phyloP scores from a whole-genome alignment of 352 stramenopile species.

The Blastocystis sp. region DNA sequence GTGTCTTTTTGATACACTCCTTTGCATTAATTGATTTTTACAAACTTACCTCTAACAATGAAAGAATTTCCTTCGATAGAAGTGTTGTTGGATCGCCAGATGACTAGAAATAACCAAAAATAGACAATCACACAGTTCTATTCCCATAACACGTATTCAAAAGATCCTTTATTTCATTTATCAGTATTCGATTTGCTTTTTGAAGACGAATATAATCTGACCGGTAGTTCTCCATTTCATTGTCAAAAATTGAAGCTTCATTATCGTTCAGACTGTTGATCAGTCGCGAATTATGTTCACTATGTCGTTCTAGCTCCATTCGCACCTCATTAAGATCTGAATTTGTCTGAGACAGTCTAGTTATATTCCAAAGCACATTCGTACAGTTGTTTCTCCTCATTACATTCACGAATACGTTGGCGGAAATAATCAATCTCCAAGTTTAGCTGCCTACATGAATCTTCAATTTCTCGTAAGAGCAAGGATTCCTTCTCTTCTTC shows the following conservation, averaged over 20 bases:
- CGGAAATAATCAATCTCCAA: background rate
- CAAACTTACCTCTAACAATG: background rate
- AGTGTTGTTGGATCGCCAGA: background rate
- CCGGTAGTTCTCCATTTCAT: background rate
- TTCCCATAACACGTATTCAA: conserved; percentile 26
- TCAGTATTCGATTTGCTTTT: conserved; percentile 35
- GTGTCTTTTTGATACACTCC: conserved; percentile 4
- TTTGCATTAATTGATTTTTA: background rate
- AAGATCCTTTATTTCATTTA: conserved; percentile 26
- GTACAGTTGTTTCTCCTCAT: background rate
- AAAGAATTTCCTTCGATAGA: conserved; percentile 26
- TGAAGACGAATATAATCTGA: background rate
- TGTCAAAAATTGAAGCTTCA: conserved; percentile 5
- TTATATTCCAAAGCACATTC: background rate
- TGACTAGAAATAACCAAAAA: background rate
- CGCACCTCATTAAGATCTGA: conserved; percentile 2
- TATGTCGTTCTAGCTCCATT: background rate
- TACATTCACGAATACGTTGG: background rate
- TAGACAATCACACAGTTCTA: background rate
- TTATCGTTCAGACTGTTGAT: background rate
- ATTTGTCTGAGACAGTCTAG: conserved; percentile 4
- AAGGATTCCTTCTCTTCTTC: conserved; percentile 22
- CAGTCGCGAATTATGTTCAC: conserved; percentile 35
- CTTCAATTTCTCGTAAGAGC: background rate
- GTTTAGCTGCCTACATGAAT: background rate